Evolutionary conservation across 192 early-diverging fungal genomes (phyloP), one percentile per base, ranked within the genome.

Genomic region (Coemansia sp.): DNA sequence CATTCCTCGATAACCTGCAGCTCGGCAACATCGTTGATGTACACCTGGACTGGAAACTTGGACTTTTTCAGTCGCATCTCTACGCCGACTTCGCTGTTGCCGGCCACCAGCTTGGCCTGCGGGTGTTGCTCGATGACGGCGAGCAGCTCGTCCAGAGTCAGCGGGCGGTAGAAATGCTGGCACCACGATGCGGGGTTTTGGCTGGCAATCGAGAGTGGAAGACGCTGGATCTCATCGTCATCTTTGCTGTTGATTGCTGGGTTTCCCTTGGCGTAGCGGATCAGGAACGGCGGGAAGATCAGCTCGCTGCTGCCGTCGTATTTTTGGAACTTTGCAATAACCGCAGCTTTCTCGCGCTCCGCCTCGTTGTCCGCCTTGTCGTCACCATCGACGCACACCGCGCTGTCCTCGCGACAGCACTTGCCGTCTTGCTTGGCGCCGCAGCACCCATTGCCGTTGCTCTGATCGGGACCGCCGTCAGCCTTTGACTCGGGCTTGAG

Each of bases 1-100:
- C 53, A 65, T 37, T 77, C 76, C 52, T 65, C 68, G 45, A 88
- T 76, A 5, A 54, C 69, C 33, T 85, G 86, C 39, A 95, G 85
- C 77, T 94, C 93, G 0, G 69, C 57, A 17, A 95, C 79, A 66
- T 94, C 93, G 63, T 81, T 80, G 51, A 88, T 83, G 74, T 85
- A 89, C 8, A 93, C 86, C 60, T 86, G 85, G 17, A 86, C 80
- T 1, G 85, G 83, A 67, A 91, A 93, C 17, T 87, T 74, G 64
- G 85, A 48, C 59, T 86, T 83, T 81, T 94, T 93, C 76, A 95
- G 88, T 65, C 87, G 87, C 54, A 88, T 87, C 68, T 96, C 92
- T 39, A 94, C 88, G 62, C 92, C 92, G 5, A 93, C 81, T 70
- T 92, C 90, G 59, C 91, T 93, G 86, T 93, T 96, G 32, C 94